A percentile compares a stretch with the other conserved stretches of the same genome.
Evolutionary conservation across 768 basidiomycete species (phyloP).

Genomic region (Mycena olivaceomarginata): DNA sequence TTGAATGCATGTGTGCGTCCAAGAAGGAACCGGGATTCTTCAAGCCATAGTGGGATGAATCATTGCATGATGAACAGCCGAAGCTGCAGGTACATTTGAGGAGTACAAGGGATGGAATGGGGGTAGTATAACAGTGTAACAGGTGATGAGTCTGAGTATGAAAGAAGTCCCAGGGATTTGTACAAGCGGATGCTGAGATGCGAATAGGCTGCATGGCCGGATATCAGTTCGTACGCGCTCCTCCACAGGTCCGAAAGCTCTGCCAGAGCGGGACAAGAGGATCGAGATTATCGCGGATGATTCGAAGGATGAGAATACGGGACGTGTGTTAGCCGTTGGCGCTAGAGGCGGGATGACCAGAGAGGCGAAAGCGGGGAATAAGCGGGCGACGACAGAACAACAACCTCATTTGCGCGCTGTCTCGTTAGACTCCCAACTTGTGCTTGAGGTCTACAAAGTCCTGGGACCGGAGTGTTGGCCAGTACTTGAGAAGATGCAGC

Average conservation of each 20-base stretch:
- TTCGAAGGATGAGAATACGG: conserved; percentile 23
- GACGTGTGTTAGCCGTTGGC: conserved; percentile 26
- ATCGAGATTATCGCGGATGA: conserved; percentile 42
- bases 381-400: conserved; percentile 23
- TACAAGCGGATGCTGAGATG: conserved; percentile 40
- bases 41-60: conserved; percentile 15
- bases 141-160: conserved; percentile 34
- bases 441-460: conserved; percentile 74
- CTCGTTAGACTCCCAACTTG: conserved; percentile 70
- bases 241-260: conserved; percentile 26
- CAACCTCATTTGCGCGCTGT: conserved; percentile 21
- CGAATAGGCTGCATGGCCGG: conserved; percentile 40
- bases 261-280: conserved; percentile 18
- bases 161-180: conserved; percentile 36
- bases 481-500: conserved; percentile 65
- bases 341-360: conserved; percentile 33
- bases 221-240: conserved; percentile 36
- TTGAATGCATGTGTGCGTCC: neutral
- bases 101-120: conserved; percentile 31
- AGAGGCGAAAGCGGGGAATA: conserved; percentile 1
- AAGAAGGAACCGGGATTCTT: neutral
- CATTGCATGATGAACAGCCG: conserved; percentile 34
- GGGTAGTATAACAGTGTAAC: conserved; percentile 31
- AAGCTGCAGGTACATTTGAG: conserved; percentile 36
- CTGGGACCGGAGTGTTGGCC: conserved; percentile 68